Evolutionary conservation across 176 grass and related monocot genomes (phyloP).

Genomic region (Oryza officinalis): DNA sequence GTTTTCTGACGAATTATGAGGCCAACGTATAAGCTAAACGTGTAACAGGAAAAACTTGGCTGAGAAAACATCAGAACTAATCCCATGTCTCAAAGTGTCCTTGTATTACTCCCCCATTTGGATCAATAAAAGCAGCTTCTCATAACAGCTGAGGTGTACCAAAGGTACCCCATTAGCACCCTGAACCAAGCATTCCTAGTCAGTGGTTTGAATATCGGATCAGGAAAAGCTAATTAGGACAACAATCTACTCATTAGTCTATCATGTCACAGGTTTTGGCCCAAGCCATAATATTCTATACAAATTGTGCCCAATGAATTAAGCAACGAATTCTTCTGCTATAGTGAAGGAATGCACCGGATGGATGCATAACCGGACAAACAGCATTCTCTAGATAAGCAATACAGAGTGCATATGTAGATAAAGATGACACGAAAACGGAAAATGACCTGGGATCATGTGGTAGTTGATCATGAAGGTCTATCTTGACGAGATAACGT

Average conservation of each 20-base stretch:
- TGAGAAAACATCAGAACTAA: conserved; percentile 1
- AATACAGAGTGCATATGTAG: background rate
- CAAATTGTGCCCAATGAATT: background rate
- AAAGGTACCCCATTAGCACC: background rate
- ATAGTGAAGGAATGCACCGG: background rate
- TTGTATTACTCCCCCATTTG: background rate
- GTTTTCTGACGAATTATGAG: conserved; percentile 29
- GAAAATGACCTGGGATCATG: conserved; percentile 32
- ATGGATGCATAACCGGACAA: conserved; percentile 7
- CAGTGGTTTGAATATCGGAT: background rate
- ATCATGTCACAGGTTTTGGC: background rate
- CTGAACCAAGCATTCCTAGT: background rate
- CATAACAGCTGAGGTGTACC: conserved; percentile 16
- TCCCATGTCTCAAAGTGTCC: background rate
- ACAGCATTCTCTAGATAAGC: conserved; percentile 4
- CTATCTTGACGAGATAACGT: conserved; percentile 57
- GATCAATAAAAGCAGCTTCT: conserved; percentile 29
- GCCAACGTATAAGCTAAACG: conserved; percentile 11
- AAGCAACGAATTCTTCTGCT: conserved; percentile 26
- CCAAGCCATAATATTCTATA: background rate
- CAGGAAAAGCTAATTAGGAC: background rate
- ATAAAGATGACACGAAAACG: conserved; percentile 1
- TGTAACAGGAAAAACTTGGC: conserved; percentile 10
- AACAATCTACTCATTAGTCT: background rate
- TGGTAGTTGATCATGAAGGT: conserved; percentile 9